Base-by-base conservation (phyloP, 345 rosid genomes). In the Mercurialis annua region DNA sequence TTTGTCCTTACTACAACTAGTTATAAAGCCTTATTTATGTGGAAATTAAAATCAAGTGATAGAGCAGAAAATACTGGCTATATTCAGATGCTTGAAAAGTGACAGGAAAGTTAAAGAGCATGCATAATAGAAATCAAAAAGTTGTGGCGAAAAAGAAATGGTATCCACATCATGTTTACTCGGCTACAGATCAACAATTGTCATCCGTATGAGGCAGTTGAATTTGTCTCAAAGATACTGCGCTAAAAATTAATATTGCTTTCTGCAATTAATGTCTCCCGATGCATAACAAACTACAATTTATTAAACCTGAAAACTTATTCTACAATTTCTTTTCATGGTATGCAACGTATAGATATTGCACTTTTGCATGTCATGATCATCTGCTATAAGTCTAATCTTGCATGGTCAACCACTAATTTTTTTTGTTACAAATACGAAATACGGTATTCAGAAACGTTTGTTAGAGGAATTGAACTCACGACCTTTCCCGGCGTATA, bases 321-420 rank as follows among this genome's bases (percentile, higher is more conserved):
- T 8, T 50, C 2, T 2, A 23, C 9, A 20, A 1, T 5, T 7
- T 10, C 16, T 50, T 20, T 50, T 50, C 10, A 27, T 18, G 59
- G 60, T 16, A 27, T 68, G 57, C 71, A 57, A 49, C 30, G 71
- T 58, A n/a, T n/a, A 57, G 64, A 68, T 44, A 58, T 47, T 46
- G 46, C 71, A 58, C 64, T 47, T 68, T 33, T 21, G 56, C 64
- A 31, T 47, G 56, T 23, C 48, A 57, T 46, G 54, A 17, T n/a
- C 8, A 5, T 10, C 16, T 20, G 0, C 21, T 8, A 52, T 24
- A 57, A 24, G 55, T 43, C 10, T 6, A 30, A 12, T 7, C 6
- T 57, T 67, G 46, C 71, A 16, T 46, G 71, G 70, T 67, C 71
- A 58, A 48, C 18, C 71, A 21, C 34, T 40, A 38, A 26, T 17